Percentiles rank a stretch among this genome's conserved stretches.
Conservation (phyloP, 148 eudicot species). For the Camellia japonica region DNA sequence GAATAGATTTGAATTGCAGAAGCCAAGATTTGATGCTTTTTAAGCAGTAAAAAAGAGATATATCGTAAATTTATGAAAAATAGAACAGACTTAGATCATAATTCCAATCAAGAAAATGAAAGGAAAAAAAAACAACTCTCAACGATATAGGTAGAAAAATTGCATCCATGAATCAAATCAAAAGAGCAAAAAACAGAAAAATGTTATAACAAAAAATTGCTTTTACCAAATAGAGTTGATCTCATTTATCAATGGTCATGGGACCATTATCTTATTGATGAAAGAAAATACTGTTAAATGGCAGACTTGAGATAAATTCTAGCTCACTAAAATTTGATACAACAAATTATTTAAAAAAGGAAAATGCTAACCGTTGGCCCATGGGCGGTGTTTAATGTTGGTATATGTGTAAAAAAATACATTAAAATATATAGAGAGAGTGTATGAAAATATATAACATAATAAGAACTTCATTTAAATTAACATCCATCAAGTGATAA, state of each 20-base stretch:
- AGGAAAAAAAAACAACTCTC: not conserved
- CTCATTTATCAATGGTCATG: not conserved
- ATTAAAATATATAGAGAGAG: too few relatives aligned
- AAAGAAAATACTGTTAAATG: too few relatives aligned
- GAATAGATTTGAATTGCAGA: slow-evolving; percentile 88
- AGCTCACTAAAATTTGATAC: not conserved
- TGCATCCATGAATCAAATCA: not conserved
- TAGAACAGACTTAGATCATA: not conserved
- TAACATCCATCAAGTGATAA: slow-evolving; percentile 1
- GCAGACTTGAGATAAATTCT: not conserved
- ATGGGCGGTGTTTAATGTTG: too few relatives aligned
- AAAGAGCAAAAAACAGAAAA: not conserved
- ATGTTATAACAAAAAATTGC: not conserved
- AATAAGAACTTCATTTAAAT: not conserved
- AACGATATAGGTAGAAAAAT: not conserved
- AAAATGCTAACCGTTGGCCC: too few relatives aligned
- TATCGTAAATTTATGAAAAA: not conserved
- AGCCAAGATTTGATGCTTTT: slow-evolving; percentile 21
- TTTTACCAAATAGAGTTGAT: not conserved
- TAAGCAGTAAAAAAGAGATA: slow-evolving; percentile 7
- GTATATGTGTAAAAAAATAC: too few relatives aligned
- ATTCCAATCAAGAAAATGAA: not conserved
- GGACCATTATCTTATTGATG: too few relatives aligned
- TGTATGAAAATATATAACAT: not conserved
- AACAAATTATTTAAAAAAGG: not conserved